phyloP scores from a whole-genome alignment of 2,329 filamentous ascomycete genomes.

The Dothiorella sarmentorum region DNA sequence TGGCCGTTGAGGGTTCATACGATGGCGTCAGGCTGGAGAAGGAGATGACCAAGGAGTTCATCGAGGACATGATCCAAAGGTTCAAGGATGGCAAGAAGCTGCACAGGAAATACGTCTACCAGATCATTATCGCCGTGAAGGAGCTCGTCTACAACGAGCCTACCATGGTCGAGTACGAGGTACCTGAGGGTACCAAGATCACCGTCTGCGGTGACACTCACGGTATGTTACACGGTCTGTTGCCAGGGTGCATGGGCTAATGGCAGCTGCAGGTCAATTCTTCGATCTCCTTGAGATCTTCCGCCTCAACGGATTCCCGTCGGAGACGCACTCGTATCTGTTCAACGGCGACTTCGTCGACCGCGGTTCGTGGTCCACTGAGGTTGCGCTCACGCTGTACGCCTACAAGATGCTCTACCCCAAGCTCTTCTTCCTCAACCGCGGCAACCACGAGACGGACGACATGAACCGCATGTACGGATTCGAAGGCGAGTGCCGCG shows the following conservation, averaged over 20 bases:
- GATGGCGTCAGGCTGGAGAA: slow-evolving; percentile 76
- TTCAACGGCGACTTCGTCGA: slow-evolving; percentile 99
- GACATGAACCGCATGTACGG: slow-evolving; percentile 99
- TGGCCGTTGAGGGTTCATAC: slow-evolving; percentile 77
- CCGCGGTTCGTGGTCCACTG: slow-evolving; percentile 95
- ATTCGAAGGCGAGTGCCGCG: slow-evolving; percentile 97
- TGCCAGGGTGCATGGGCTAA: slow-evolving; percentile 21
- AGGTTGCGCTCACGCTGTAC: slow-evolving; percentile 89
- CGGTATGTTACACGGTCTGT: slow-evolving; percentile 53
- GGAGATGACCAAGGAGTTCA: slow-evolving; percentile 93
- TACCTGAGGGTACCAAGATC: slow-evolving; percentile 72
- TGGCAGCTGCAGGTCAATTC: slow-evolving; percentile 69
- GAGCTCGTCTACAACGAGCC: slow-evolving; percentile 87
- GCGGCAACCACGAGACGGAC: slow-evolving; percentile 97
- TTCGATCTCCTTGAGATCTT: slow-evolving; percentile 97
- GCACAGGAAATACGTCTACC: slow-evolving; percentile 94
- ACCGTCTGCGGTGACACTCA: slow-evolving; percentile 98
- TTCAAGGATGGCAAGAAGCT: slow-evolving; percentile 97
- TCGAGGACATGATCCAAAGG: slow-evolving; percentile 92
- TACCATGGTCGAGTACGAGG: slow-evolving; percentile 92
- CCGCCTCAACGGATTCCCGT: slow-evolving; percentile 79
- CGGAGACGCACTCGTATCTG: slow-evolving; percentile 84
- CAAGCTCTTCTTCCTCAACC: slow-evolving; percentile 86
- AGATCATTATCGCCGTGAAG: slow-evolving; percentile 87
- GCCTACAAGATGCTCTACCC: slow-evolving; percentile 96